These are phyloP conservation scores for Leccinum arenicola DNA, from an alignment of 768 basidiomycete genomes.

Conservation along the genomic window DNA sequence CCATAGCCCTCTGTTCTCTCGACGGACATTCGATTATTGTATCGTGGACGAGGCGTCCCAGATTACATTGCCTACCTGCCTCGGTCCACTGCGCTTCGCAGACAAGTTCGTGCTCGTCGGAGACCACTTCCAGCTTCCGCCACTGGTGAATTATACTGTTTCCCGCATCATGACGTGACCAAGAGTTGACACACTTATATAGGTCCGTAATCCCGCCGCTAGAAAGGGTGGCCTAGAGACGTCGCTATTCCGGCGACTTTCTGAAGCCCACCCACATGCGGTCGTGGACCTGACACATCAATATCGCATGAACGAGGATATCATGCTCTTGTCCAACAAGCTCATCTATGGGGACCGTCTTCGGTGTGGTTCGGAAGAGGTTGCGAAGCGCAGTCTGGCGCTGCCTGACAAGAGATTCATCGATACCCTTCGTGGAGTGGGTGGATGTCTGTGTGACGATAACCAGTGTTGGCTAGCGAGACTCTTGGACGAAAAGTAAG, in stretches of 20 bases:
- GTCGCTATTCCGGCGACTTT: conserved; percentile 85
- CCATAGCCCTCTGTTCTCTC: conserved; percentile 74
- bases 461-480: conserved; percentile 68
- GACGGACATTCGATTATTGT: conserved; percentile 90
- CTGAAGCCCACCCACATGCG: conserved; percentile 81
- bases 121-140: conserved; percentile 96
- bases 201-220: conserved; percentile 83
- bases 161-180: background rate
- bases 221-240: conserved; percentile 84
- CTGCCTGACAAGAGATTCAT: conserved; percentile 51
- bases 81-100: conserved; percentile 90
- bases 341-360: conserved; percentile 81
- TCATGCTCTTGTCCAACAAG: conserved; percentile 87
- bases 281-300: conserved; percentile 86
- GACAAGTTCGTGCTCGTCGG: conserved; percentile 93
- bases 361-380: conserved; percentile 70
- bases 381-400: conserved; percentile 57
- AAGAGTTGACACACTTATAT: background rate
- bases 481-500: conserved; percentile 63
- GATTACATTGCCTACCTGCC: conserved; percentile 91
- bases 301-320: conserved; percentile 96
- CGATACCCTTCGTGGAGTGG: conserved; percentile 39
- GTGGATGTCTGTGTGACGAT: conserved; percentile 30
- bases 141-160: conserved; percentile 57
- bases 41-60: conserved; percentile 99